These are phyloP conservation scores for Picocystis salinarum DNA, from an alignment of 139 green algal species.

Conservation along the genomic window DNA sequence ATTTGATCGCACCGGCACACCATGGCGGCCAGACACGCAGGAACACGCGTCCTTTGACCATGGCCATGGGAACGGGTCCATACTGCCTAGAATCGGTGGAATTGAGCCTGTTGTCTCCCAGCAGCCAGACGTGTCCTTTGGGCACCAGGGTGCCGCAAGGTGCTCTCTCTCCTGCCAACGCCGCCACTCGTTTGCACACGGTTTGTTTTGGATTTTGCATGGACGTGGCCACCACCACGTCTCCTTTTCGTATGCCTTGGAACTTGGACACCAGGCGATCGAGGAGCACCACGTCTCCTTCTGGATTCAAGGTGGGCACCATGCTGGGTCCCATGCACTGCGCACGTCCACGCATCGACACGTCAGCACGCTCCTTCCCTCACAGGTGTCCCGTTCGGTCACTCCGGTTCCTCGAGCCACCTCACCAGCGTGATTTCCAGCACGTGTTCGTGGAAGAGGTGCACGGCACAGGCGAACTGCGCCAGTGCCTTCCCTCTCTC, in stretches of 20 bases:
- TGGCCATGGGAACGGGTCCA: slow-evolving; percentile 41
- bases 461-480: too few relatives aligned
- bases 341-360: not conserved
- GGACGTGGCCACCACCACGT: slow-evolving; percentile 44
- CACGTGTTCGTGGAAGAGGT: slow-evolving; percentile 27
- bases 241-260: slow-evolving; percentile 9
- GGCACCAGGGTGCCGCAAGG: slow-evolving; percentile 19
- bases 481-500: too few relatives aligned
- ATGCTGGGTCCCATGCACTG: slow-evolving; percentile 58
- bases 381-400: not conserved
- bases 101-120: slow-evolving; percentile 57
- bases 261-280: slow-evolving; percentile 23
- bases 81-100: slow-evolving; percentile 57
- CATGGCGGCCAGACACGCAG: slow-evolving; percentile 8
- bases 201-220: slow-evolving; percentile 37
- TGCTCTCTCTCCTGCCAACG: slow-evolving; percentile 29
- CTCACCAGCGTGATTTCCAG: slow-evolving; percentile 27
- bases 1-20: too few relatives aligned
- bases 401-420: not conserved
- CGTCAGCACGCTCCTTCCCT: not conserved
- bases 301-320: slow-evolving; percentile 54
- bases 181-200: slow-evolving; percentile 53
- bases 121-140: slow-evolving; percentile 44
- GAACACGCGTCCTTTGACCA: slow-evolving; percentile 39
- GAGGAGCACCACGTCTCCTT: slow-evolving; percentile 45